phyloP scores from a whole-genome alignment of 176 grass and related monocot species.

The Leersia perrieri region DNA sequence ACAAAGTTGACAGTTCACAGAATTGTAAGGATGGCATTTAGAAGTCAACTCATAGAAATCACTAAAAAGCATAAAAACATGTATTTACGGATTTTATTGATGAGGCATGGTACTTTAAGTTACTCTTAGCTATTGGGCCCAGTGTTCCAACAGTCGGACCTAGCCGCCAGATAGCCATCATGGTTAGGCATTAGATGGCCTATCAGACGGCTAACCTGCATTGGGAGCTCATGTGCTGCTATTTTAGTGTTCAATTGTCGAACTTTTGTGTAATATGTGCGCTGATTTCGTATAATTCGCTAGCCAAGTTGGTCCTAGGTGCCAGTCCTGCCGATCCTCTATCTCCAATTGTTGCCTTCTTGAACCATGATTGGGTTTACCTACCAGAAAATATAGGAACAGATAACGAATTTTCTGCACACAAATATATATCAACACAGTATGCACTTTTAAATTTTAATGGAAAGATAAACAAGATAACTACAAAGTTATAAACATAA shows the following conservation, averaged over 20 bases:
- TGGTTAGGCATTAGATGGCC: too few species aligned
- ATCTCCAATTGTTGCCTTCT: too few species aligned
- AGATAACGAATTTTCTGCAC: neutral
- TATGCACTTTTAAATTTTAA: neutral
- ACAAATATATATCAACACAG: neutral
- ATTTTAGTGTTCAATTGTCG: too few species aligned
- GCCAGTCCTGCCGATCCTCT: too few species aligned
- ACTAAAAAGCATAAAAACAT: neutral
- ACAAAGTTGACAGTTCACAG: neutral
- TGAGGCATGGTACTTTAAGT: neutral
- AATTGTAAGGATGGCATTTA: neutral
- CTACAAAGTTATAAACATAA: neutral
- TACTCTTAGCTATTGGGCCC: conserved; percentile 3
- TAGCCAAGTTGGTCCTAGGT: too few species aligned
- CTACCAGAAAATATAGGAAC: neutral
- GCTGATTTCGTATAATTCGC: too few species aligned
- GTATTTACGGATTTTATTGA: neutral
- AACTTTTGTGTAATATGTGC: too few species aligned
- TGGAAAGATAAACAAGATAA: neutral
- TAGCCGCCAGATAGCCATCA: too few species aligned
- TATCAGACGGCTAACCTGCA: too few species aligned
- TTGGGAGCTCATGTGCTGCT: too few species aligned
- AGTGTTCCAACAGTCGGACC: too few species aligned
- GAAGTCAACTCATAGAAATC: neutral
- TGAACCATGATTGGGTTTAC: too few species aligned